Base-by-base conservation (phyloP, 805 yeast species). In the Lachancea waltii region DNA sequence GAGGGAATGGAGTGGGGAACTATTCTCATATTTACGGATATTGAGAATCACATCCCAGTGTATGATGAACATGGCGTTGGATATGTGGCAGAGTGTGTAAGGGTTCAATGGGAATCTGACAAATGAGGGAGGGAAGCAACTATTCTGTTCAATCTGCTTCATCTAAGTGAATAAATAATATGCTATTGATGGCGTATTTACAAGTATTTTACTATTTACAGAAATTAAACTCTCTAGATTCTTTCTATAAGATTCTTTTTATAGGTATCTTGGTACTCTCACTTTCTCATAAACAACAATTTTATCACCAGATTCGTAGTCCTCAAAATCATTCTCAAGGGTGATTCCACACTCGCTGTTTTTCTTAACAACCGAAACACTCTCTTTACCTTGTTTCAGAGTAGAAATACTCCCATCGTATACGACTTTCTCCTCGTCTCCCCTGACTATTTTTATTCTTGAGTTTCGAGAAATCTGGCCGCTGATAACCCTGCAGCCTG, bases 1-100 rank as follows among this genome's bases (percentile, higher is more conserved):
- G 76, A 76, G 24, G 97, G 97, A 9, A 90, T 90, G 95, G 94
- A 90, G 45, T 92, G 98, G 98, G 97, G 97, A 1, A 84, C 97
- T 0, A 83, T 92, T 21, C 64, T 85, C 18, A 83, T 90, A 1
- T 84, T 79, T 29, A 85, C 96, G 0, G 87, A 85, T 48, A 60
- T 63, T 6, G 79, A 76, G 46, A 94, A 85, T 54, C 75, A 65
- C 44, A 61, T 68, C 11, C 80, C 86, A 9, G 44, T 58, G 18
- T 60, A 77, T 31, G 87, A 82, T 45, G 72, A 64, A 6, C 67
- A 76, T 40, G 73, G 75, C 29, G 87, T 85, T n/a, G 95, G 85
- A 0, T 85, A 85, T 50, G 73, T 77, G 1, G 82, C 80, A 51
- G 95, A 85, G 60, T 79, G 76, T 74, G 79, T 77, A 34, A 90